Evolutionary conservation across 2,329 filamentous ascomycete species (phyloP).

Genomic region (Aspergillus hiratsukae): DNA sequence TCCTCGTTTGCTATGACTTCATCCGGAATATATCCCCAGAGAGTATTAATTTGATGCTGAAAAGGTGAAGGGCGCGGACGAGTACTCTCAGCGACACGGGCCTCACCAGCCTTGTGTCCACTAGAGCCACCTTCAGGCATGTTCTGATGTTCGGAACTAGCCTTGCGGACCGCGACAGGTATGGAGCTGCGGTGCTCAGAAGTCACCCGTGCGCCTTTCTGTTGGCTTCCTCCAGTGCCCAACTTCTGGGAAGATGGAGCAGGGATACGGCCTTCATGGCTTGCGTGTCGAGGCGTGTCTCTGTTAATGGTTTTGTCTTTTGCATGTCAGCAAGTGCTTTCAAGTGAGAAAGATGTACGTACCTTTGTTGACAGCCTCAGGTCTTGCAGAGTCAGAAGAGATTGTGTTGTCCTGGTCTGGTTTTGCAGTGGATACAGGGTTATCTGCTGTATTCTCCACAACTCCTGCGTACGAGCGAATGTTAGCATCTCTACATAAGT

Average conservation of each 20-base stretch:
- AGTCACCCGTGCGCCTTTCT: constrained; percentile 8
- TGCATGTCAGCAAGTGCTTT: not conserved
- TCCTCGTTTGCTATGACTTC: not conserved
- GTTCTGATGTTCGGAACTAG: constrained; percentile 3
- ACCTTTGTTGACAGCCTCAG: not conserved
- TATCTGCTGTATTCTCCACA: not conserved
- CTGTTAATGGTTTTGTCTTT: not conserved
- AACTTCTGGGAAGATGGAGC: constrained; percentile 2
- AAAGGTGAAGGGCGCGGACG: constrained; percentile 5
- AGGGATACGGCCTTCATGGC: constrained; percentile 1
- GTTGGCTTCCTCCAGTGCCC: not conserved
- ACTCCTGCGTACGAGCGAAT: not conserved
- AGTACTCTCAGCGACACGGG: constrained; percentile 3
- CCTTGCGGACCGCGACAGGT: constrained; percentile 8
- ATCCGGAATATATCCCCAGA: not conserved
- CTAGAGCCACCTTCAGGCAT: not conserved
- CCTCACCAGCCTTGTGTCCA: constrained; percentile 1
- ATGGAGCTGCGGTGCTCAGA: constrained; percentile 14
- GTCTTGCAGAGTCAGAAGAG: not conserved
- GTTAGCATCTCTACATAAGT: not conserved
- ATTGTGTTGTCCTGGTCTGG: not conserved
- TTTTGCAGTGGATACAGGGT: not conserved
- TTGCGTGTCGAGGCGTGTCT: not conserved
- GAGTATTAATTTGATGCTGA: not conserved
- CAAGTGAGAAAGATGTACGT: not conserved